Evolutionary conservation across 495 filamentous ascomycete genomes (phyloP).

Genomic region (Barbatosphaeria neglecta): DNA sequence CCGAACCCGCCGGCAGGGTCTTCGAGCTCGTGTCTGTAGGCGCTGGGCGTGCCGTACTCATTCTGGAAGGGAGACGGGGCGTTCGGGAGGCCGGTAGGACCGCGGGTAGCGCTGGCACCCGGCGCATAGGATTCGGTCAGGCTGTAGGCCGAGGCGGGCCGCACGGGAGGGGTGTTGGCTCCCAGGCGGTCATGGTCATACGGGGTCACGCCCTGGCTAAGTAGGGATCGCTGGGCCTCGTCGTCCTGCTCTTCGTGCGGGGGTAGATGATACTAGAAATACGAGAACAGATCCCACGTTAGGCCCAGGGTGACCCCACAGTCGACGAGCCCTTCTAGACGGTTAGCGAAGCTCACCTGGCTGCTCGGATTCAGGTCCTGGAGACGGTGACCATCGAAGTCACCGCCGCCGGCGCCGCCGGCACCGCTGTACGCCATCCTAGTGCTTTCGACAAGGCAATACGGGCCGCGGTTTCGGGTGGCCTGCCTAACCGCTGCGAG

Average conservation of each 20-base stretch:
- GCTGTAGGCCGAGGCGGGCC: slow-evolving; percentile 59
- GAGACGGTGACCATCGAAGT: slow-evolving; percentile 50
- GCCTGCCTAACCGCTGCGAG: neutral
- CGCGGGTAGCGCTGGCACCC: slow-evolving; percentile 32
- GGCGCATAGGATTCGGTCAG: slow-evolving; percentile 87
- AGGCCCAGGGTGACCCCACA: slow-evolving; percentile 5
- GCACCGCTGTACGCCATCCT: slow-evolving; percentile 38
- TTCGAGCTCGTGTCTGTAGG: slow-evolving; percentile 23
- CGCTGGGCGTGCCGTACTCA: slow-evolving; percentile 23
- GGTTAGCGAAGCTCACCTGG: slow-evolving; percentile 30
- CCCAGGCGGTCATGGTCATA: slow-evolving; percentile 57
- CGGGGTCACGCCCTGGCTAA: slow-evolving; percentile 56
- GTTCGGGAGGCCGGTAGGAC: slow-evolving; percentile 19
- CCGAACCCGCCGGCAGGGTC: slow-evolving; percentile 24
- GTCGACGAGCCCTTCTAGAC: neutral
- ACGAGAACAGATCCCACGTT: neutral
- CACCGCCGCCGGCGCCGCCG: slow-evolving; percentile 28
- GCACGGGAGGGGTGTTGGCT: slow-evolving; percentile 40
- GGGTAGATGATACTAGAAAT: slow-evolving; percentile 40
- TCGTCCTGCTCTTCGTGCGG: slow-evolving; percentile 54
- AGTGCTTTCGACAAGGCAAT: slow-evolving; percentile 11
- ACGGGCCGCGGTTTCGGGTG: neutral
- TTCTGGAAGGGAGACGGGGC: slow-evolving; percentile 29
- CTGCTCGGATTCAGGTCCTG: slow-evolving; percentile 54
- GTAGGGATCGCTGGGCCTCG: slow-evolving; percentile 61